Evolutionary conservation across 768 basidiomycete genomes (phyloP), one percentile per base, ranked within the genome.

Genomic region (Leccinum uliginosum): DNA sequence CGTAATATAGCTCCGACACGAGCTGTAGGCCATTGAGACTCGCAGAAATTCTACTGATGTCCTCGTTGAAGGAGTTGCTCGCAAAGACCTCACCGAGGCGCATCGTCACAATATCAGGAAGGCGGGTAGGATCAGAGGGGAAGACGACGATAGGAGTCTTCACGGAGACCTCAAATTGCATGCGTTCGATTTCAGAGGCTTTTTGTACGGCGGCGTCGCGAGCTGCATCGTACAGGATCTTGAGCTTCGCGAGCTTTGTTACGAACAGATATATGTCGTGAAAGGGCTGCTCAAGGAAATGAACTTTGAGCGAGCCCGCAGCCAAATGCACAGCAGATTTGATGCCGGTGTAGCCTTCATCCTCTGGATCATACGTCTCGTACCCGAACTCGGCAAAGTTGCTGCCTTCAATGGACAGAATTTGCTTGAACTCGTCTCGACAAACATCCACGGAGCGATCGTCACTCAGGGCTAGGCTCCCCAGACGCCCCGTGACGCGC

Each of bases 361-460:
- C 87, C 29, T 75, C 70, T 2, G 91, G 82, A 69, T 95, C 89
- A 72, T 83, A 93, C 0, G 93, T 98, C 70, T 95, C 88, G 72
- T 98, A 99, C 54, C 80, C 82, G 76, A 99, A 92, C 71, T 96
- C 89, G 17, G 93, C 95, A 40, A 99, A 85, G 66, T 98, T 87
- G 65, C 91, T 83, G 49, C 95, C 97, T 65, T 98, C 92, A 55
- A 98, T 98, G 30, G 93, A 91, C 55, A 98, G 74, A 4, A 98
- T 80, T 62, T 91, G 82, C 67, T 89, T 89, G 75, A 95, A 95
- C 50, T 84, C 82, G 4, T 83, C 78, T 21, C 80, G 75, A 38
- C 83, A 78, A 17, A 78, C 76, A 38, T 76, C 70, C 7, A 74
- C 69, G 19, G 76, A 62, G 35, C 83, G 82, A 64, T 94, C 83